These are phyloP conservation scores for Lyophyllum decastes DNA, from an alignment of 768 basidiomycete genomes.

Conservation along the genomic window DNA sequence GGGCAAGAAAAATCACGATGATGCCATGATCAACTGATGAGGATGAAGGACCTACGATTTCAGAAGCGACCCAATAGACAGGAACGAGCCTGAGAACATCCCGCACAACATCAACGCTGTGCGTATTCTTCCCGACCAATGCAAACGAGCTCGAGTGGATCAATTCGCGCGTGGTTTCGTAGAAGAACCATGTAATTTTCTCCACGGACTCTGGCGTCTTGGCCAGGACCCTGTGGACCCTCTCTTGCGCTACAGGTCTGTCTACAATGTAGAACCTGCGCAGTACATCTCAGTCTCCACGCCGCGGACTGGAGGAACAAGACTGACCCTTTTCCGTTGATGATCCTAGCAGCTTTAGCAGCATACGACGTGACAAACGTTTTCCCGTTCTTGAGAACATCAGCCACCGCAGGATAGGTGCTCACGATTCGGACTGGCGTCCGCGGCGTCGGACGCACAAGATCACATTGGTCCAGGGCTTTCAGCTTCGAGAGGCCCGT, in stretches of 20 bases:
- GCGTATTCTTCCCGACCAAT: conserved; percentile 52
- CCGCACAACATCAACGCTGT: conserved; percentile 64
- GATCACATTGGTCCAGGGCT: conserved; percentile 53
- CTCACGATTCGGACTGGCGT: conserved; percentile 31
- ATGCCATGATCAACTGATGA: not conserved
- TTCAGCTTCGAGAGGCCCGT: conserved; percentile 56
- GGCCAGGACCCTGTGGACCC: conserved; percentile 50
- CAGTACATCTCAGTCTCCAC: conserved; percentile 1
- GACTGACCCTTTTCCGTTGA: conserved; percentile 61
- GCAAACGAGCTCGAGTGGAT: conserved; percentile 55
- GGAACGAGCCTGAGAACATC: conserved; percentile 70
- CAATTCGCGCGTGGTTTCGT: conserved; percentile 59
- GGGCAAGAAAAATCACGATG: conserved; percentile 5
- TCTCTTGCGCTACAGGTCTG: conserved; percentile 50
- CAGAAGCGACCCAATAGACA: conserved; percentile 66
- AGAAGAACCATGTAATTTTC: conserved; percentile 63
- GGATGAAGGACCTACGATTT: conserved; percentile 55
- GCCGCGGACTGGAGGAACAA: not conserved
- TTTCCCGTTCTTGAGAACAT: conserved; percentile 48
- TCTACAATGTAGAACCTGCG: conserved; percentile 67
- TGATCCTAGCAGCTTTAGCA: conserved; percentile 49
- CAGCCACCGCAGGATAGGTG: conserved; percentile 51
- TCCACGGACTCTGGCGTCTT: conserved; percentile 47
- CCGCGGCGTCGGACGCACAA: conserved; percentile 45
- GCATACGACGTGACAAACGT: conserved; percentile 52